Conservation (phyloP, 2,329 filamentous ascomycete genomes). For the Celoporthe dispersa region DNA sequence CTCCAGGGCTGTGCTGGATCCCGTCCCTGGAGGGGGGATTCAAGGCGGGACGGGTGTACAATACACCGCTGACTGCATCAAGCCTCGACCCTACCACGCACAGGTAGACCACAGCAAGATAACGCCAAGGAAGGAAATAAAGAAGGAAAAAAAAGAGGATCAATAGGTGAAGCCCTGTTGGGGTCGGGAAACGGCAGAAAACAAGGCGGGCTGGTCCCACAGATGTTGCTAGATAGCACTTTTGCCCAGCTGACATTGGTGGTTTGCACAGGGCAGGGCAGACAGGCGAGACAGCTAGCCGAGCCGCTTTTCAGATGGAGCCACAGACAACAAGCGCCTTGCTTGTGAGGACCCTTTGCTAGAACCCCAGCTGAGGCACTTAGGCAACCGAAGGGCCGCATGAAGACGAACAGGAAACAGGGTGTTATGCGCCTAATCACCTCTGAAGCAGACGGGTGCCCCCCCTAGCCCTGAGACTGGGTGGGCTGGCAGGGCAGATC, state of each 20-base stretch:
- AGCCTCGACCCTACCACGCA: background rate
- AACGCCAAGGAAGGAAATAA: background rate
- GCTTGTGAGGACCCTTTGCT: constrained; percentile 2
- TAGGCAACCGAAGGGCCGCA: constrained; percentile 5
- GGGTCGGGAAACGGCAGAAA: background rate
- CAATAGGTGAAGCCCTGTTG: background rate
- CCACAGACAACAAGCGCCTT: constrained; percentile 17
- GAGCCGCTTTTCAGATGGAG: constrained; percentile 2
- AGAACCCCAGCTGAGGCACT: constrained; percentile 8
- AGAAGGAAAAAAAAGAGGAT: background rate
- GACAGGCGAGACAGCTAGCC: background rate
- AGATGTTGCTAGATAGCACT: background rate
- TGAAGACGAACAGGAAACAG: constrained; percentile 10
- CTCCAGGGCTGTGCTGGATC: background rate
- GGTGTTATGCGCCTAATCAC: constrained; percentile 18
- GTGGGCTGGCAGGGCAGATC: background rate
- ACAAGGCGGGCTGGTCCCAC: background rate
- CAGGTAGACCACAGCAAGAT: background rate
- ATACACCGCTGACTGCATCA: background rate
- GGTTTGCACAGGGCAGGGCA: background rate
- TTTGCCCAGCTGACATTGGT: background rate
- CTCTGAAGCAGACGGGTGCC: background rate
- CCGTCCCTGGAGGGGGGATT: background rate
- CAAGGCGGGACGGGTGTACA: background rate
- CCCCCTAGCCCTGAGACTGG: background rate